Evolutionary conservation across 495 filamentous ascomycete genomes (phyloP), one percentile per base, ranked within the genome.

Genomic region (Aspergillus sparsus): DNA sequence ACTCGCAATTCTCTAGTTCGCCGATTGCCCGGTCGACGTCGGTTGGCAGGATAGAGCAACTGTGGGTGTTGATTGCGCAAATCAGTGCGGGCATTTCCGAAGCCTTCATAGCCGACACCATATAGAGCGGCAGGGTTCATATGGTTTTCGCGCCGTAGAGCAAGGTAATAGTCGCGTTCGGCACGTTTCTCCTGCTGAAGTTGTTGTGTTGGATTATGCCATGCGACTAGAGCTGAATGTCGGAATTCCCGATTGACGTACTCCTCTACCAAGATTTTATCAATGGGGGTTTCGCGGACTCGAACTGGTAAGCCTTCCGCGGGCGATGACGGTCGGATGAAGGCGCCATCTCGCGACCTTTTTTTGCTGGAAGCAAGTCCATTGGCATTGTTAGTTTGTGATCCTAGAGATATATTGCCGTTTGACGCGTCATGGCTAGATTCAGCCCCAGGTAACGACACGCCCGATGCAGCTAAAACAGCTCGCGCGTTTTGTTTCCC

Each of bases 41-140:
- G 87, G 54, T 87, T 80, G 31, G 75, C 68, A 33, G 91, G 92
- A 75, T 97, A 98, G 55, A 93, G 71, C 39, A 97, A 70, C 61
- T 79, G 79, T n/a, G 78, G 76, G 33, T 74, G 73, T 62, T 77
- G 74, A 55, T 77, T 77, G 32, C 73, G 72, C 49, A 77, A 75
- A 68, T 96, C 90, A 16, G 91, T 96, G 57, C 80, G 80, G 32
- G 87, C 85, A 71, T 97, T 98, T 39, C 92, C 94, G 71, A 90
- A 95, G 42, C 93, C 95, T 68, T 82, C 85, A 69, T 95, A 98
- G 53, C 94, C 94, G 57, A 87, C 79, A 42, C 94, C 94, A 68
- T 85, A 90, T 15, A 90, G 70, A 2, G 78, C 79, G 34, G 77
- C 86, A 10, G 88, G 87, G 66, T 88, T 80, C 49, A 68, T 57